Conservation (phyloP, 179 eudicot species). For the Beta lomatogona region DNA sequence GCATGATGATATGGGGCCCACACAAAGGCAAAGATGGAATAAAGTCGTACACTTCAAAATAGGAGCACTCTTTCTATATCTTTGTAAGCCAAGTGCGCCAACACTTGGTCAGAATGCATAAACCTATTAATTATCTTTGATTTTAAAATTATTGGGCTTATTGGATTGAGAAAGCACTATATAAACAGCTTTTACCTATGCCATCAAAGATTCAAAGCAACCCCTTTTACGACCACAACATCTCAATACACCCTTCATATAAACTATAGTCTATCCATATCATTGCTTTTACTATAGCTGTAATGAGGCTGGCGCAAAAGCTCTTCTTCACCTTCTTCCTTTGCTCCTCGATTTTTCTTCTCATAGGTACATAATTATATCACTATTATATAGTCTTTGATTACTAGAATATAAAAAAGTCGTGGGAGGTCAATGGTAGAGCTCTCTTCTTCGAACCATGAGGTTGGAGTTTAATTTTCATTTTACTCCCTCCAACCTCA, state of each 20-base stretch:
- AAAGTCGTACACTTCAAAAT: neutral
- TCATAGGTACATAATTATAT: slow-evolving; percentile 9
- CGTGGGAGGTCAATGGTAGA: neutral
- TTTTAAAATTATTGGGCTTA: neutral
- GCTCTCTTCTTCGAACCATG: neutral
- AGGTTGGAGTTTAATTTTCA: no score
- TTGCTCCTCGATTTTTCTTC: slow-evolving; percentile 11
- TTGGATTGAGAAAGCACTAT: neutral
- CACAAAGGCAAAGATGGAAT: neutral
- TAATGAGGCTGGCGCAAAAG: slow-evolving; percentile 14
- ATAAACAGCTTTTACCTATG: neutral
- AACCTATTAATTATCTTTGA: neutral
- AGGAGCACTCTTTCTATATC: neutral
- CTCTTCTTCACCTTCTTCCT: slow-evolving; percentile 22
- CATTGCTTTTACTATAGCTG: neutral
- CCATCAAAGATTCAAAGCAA: slow-evolving; percentile 19
- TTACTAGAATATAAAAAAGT: neutral
- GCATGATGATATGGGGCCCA: neutral
- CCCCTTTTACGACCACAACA: slow-evolving; percentile 14
- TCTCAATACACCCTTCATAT: neutral
- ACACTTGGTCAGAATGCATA: slow-evolving; percentile 15
- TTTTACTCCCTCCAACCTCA: no score
- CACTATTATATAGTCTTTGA: neutral
- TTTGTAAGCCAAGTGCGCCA: neutral
- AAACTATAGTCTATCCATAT: neutral